A percentile compares a stretch with the other conserved stretches of the same genome.
phyloP scores from a whole-genome alignment of 2,329 filamentous ascomycete species.

The Aquanectria penicillioides region DNA sequence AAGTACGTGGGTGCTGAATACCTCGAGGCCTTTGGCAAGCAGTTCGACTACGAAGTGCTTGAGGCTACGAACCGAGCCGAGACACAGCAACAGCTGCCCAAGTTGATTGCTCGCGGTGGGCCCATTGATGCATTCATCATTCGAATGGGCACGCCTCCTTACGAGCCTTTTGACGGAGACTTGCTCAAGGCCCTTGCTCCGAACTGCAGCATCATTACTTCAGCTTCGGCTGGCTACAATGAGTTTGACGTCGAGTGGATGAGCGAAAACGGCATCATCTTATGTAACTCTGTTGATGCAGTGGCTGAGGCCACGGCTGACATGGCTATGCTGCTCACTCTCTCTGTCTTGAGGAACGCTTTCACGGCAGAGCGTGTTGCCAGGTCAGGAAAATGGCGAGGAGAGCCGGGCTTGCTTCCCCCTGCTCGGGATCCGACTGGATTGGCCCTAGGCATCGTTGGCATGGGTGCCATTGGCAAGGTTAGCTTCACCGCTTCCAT shows the following conservation, averaged over 20 bases:
- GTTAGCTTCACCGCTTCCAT: neutral
- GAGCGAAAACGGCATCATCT: constrained; percentile 55
- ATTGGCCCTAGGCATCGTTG: constrained; percentile 55
- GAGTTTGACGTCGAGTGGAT: constrained; percentile 57
- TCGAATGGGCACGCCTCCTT: constrained; percentile 59
- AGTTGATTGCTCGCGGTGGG: constrained; percentile 44
- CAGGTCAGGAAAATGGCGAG: constrained; percentile 49
- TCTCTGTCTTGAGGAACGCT: constrained; percentile 55
- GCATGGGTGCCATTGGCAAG: constrained; percentile 55
- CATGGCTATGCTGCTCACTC: constrained; percentile 50
- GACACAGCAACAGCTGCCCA: constrained; percentile 47
- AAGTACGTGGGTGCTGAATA: constrained; percentile 50
- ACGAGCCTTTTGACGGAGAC: constrained; percentile 58
- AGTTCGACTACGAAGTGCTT: constrained; percentile 50
- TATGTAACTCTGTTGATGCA: constrained; percentile 64
- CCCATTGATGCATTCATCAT: constrained; percentile 58
- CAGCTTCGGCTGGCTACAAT: constrained; percentile 58
- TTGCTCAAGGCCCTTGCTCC: constrained; percentile 52
- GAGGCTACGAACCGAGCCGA: constrained; percentile 48
- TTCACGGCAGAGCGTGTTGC: constrained; percentile 49
- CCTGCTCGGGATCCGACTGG: constrained; percentile 52
- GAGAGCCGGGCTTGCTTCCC: constrained; percentile 31
- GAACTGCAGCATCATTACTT: constrained; percentile 55
- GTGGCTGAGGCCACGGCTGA: constrained; percentile 62
- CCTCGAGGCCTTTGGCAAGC: constrained; percentile 47